Conservation (phyloP, 192 early-diverging fungal species). For the Entomortierella chlamydospora region DNA sequence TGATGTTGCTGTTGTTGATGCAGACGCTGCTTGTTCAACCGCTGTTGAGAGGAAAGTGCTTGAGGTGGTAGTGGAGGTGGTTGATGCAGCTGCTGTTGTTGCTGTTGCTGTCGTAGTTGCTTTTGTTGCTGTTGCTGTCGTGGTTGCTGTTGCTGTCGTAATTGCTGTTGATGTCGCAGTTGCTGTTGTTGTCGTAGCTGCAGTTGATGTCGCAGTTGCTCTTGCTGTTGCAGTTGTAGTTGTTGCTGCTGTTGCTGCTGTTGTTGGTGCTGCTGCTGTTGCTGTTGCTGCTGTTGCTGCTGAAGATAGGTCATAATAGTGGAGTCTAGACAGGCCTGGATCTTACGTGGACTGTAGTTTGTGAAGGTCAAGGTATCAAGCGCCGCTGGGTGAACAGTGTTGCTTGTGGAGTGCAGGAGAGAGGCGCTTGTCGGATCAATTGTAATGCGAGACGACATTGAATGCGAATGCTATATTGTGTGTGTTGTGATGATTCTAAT, state of each 20-base stretch:
- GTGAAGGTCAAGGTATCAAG: conserved; percentile 23
- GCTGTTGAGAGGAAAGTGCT: neutral
- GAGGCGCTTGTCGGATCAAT: conserved; percentile 19
- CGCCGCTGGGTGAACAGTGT: conserved; percentile 16
- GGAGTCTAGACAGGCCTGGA: conserved; percentile 32
- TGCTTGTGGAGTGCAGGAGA: conserved; percentile 19
- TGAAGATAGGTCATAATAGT: conserved; percentile 47
- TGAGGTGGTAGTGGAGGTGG: conserved; percentile 11
- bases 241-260: conserved; percentile 16
- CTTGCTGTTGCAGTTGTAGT: neutral
- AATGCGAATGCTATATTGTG: too few species aligned
- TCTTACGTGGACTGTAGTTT: conserved; percentile 36
- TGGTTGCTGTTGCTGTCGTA: conserved; percentile 11
- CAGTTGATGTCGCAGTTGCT: conserved; percentile 12
- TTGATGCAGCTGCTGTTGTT: conserved; percentile 8
- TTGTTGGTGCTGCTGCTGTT: conserved; percentile 2
- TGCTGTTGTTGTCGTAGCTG: conserved; percentile 15
- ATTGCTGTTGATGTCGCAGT: neutral
- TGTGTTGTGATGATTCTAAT: neutral
- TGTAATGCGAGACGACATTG: conserved; percentile 21
- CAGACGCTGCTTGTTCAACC: neutral
- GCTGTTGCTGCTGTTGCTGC: conserved; percentile 21
- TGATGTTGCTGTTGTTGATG: conserved; percentile 16
- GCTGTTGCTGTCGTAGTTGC: neutral
- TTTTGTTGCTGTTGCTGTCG: conserved; percentile 14